Base-by-base conservation (phyloP, 2,329 filamentous ascomycete species). In the Colletotrichum sp. region DNA sequence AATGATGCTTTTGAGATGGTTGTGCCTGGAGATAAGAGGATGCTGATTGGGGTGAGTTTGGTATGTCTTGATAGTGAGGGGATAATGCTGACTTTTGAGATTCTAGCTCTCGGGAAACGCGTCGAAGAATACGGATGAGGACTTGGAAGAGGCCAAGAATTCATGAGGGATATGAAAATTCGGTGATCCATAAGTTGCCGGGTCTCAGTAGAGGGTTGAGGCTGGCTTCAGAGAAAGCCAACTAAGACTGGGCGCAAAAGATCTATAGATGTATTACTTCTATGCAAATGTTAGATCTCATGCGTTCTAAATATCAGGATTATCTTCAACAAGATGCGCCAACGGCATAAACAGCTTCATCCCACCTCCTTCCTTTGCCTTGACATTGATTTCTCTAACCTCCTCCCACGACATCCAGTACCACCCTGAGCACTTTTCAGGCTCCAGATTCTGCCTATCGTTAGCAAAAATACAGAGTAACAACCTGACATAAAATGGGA, bases 391-490 rank as follows among this genome's bases (percentile, higher is more conserved):
- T 8, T 24, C 36, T 81, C 80, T 55, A 34, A 91, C 78, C 24
- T 89, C 85, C 0, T 85, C 82, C 87, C 86, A 89, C 5, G 81
- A 81, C 78, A 83, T 84, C 89, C 89, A 91, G 9, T 80, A 76
- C 90, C 90, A 91, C 0, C 82, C 83, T 9, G 85, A 85, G 78
- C 89, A 91, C 79, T 92, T 91, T 3, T 89, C 79, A 0, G 87
- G 87, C 72, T 92, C 90, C 64, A 86, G 26, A 8, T 18, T 28
- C 79, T 10, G n/a, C n/a, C n/a, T n/a, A n/a, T n/a, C n/a, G n/a
- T n/a, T n/a, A n/a, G n/a, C n/a, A n/a, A n/a, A n/a, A n/a, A n/a
- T n/a, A n/a, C n/a, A n/a, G n/a, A n/a, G n/a, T n/a, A n/a, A n/a
- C n/a, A n/a, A n/a, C n/a, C n/a, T n/a, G n/a, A n/a, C n/a, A n/a